Percentiles rank a stretch among this genome's conserved stretches.
phyloP scores from a whole-genome alignment of 1,284 basidiomycete species.

The Earliella scabrosa region DNA sequence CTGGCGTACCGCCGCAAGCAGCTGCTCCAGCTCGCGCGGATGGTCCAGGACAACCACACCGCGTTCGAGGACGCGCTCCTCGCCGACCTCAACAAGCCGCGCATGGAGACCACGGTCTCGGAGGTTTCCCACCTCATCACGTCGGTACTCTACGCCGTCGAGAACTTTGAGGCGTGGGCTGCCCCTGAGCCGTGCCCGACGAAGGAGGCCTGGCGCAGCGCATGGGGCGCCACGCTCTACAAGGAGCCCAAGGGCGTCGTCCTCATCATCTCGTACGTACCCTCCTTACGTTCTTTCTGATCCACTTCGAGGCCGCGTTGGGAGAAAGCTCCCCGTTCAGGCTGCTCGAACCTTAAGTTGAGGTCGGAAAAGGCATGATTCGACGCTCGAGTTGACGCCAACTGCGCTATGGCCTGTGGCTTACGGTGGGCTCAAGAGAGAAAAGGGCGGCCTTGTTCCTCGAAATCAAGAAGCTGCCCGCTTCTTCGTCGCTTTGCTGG shows the following conservation, averaged over 20 bases:
- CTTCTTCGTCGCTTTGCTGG: neutral
- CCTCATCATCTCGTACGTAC: conserved; percentile 43
- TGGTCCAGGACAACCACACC: conserved; percentile 62
- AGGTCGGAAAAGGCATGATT: neutral
- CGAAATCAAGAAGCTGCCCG: neutral
- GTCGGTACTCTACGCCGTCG: conserved; percentile 50
- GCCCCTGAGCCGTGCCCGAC: conserved; percentile 46
- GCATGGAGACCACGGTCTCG: conserved; percentile 42
- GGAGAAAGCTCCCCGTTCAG: neutral
- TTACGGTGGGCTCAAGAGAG: neutral
- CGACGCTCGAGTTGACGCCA: too few relatives aligned
- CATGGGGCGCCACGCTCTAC: conserved; percentile 49
- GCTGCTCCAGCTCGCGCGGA: conserved; percentile 63
- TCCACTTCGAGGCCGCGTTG: neutral
- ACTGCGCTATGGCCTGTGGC: too few relatives aligned
- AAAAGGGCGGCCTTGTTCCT: neutral
- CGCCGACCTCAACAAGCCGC: conserved; percentile 59
- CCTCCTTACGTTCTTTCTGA: neutral
- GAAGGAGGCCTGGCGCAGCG: conserved; percentile 40
- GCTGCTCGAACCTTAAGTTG: neutral
- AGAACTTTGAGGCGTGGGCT: conserved; percentile 56
- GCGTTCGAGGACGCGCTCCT: conserved; percentile 51
- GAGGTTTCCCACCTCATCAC: conserved; percentile 46
- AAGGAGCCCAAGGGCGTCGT: conserved; percentile 57
- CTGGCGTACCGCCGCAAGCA: conserved; percentile 64